Percentiles rank a stretch among this genome's conserved stretches.
These are phyloP conservation scores for Cordyceps javanica DNA, from an alignment of 2,329 filamentous ascomycete species.

Conservation along the genomic window DNA sequence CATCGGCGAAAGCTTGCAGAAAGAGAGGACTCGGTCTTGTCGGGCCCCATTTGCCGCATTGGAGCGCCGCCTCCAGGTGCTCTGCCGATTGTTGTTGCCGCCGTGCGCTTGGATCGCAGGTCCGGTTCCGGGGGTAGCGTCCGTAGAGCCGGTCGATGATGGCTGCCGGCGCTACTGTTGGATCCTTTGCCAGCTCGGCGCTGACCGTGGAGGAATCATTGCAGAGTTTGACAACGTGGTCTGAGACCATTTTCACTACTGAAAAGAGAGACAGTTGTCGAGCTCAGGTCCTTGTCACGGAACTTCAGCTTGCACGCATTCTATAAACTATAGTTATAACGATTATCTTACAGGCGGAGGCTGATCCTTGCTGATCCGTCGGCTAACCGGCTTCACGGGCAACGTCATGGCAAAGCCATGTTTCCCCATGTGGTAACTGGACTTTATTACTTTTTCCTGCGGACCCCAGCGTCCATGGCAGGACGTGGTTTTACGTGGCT, in stretches of 20 bases:
- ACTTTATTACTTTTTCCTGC: too few species aligned
- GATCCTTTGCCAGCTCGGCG: slow-evolving; percentile 48
- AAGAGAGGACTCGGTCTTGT: slow-evolving; percentile 62
- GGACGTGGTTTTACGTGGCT: too few species aligned
- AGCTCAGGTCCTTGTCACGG: too few species aligned
- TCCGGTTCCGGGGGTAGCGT: slow-evolving; percentile 17
- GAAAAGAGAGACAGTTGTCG: too few species aligned
- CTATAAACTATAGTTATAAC: too few species aligned
- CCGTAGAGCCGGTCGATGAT: slow-evolving; percentile 52
- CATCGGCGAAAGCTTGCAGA: slow-evolving; percentile 60
- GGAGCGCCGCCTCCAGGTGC: slow-evolving; percentile 45
- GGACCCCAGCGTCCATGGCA: too few species aligned
- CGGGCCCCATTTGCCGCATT: slow-evolving; percentile 63
- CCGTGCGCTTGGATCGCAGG: slow-evolving; percentile 10
- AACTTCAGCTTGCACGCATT: too few species aligned
- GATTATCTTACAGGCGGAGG: too few species aligned
- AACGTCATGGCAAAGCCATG: too few species aligned
- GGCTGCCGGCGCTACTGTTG: slow-evolving; percentile 44
- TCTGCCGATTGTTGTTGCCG: slow-evolving; percentile 20
- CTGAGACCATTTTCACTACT: slow-evolving; percentile 27
- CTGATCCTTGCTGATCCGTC: too few species aligned
- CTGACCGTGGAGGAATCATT: slow-evolving; percentile 49
- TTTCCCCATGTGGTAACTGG: too few species aligned
- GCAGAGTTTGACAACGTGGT: slow-evolving; percentile 44
- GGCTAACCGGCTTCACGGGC: too few species aligned